Evolutionary conservation across 192 early-diverging fungal genomes (phyloP), one percentile per base, ranked within the genome.

Genomic region (Podila horticola): DNA sequence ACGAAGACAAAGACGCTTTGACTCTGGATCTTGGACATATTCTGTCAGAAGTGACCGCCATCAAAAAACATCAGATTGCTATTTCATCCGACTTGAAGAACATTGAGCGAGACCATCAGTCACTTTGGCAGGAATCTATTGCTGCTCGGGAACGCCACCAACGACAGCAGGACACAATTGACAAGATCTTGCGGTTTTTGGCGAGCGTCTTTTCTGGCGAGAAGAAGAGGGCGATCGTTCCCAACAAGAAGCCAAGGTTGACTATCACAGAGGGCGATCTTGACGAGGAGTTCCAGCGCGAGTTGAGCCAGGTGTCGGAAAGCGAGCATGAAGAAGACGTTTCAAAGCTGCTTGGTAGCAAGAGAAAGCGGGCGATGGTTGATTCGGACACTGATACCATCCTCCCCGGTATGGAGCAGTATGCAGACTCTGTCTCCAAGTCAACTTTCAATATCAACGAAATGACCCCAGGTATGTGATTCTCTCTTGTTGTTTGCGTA

Each of bases 151-250:
- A 95, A 57, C 88, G 92, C 24, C 92, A 97, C 82, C 91, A 92
- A 50, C 84, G 92, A 45, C 97, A 98, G 74, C 96, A 98, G 82
- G 91, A 91, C 13, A 95, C 92, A 0, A 97, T 99, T 51, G 94
- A 97, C 84, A 97, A 97, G 76, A 97, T 99, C 63, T 67, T 99
- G 66, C 84, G 91, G 19, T 99, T 99, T 82, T 79, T 99, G 74
- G 95, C 96, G 2, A 90, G 93, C 0, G 91, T 98, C 38, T 97
- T 95, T 82, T 88, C 93, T 29, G 72, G 74, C 34, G 90, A 91
- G 22, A 79, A 84, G 57, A 89, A 88, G 69, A 31, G 84, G 19
- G 74, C 81, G 2, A 76, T 87, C 36, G 84, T 86, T 62, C 87
- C 86, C 9, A 83, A 84, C 66, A 90, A 90, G 58, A 81, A 79